Base-by-base conservation (phyloP, 2,329 filamentous ascomycete species). In the Emergomyces orientalis region DNA sequence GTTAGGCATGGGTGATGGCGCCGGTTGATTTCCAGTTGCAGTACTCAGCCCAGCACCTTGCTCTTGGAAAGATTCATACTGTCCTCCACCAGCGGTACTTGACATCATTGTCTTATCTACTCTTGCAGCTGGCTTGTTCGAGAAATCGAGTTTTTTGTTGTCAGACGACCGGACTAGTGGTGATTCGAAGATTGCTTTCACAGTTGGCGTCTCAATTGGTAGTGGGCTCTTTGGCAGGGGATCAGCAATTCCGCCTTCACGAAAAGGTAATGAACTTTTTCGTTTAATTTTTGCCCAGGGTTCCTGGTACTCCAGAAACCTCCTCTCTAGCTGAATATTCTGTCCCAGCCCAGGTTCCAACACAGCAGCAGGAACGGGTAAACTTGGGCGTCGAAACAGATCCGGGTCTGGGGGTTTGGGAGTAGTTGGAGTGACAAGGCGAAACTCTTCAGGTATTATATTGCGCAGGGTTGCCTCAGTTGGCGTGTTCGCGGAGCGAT, bases 1-100 rank as follows among this genome's bases (percentile, higher is more conserved):
- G 13, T 47, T 59, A 1, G 25, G 57, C 27, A 47, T n/a, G 55
- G 70, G 71, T 25, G 67, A 67, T 22, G 68, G 63, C n/a, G 71
- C 69, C 51, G 73, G 70, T 34, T 71, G 74, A 6, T 63, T 63
- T 2, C 70, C 73, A n/a, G 72, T 61, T 7, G 67, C 65, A 25
- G 70, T 65, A 27, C 19, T 55, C 6, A 51, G 34, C 19, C 30
- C 34, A 25, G 39, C 25, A 47, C 34, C 49, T 17, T 32, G 57
- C 41, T 59, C 57, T 13, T 45, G 39, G 55, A 25, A 34, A 49
- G 55, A 34, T 8, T 49, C 47, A 59, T 60, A 22, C 27, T 59
- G 57, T 8, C 32, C 45, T 11, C 39, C 51, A 41, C 8, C 34
- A 2, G 25, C 3, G 11, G 7, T 37, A 56, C 56, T 61, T 14